Evolutionary conservation across 1,139 yeast species (phyloP), one percentile per base, ranked within the genome.

Genomic region (Geotrichum restrictum): DNA sequence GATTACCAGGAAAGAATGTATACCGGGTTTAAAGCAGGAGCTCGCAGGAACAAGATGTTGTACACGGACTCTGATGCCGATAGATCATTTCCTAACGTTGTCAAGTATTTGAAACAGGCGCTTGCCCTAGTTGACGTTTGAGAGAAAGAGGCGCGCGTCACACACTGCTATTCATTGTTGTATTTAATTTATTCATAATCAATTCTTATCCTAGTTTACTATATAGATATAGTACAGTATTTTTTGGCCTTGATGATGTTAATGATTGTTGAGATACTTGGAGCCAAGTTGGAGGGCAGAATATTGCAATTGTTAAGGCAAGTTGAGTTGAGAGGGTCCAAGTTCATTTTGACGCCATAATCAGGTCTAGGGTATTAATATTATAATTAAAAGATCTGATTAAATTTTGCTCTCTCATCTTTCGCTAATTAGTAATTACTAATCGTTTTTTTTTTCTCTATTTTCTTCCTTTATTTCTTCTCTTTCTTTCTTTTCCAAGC

Each of bases 1-100:
- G 45, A 45, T 24, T 51, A 51, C 31, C 54, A 51, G n/a, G 49
- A 51, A 41, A 22, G 24, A 13, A 43, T 51, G 5, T 39, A 24
- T 27, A 7, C 32, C 7, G 19, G 48, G 2, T 37, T 40, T 29
- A 45, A 46, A 16, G 37, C 34, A 4, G 50, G 50, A 2, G 44
- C 38, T 8, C 31, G 49, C 8, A 51, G 46, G 36, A 40, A 46
- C 34, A 40, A 39, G 36, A 16, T 40, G 14, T 29, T 51, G 7
- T 40, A 32, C 27, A 18, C 54, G 5, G 52, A 36, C 13, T 11
- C 36, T 14, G 51, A 48, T 21, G 44, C 46, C 14, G 51, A 48
- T 5, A 27, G 33, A 16, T 29, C 45, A 10, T 29, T 19, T 32
- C 34, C 37, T 24, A 38, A 21, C 16, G 32, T 46, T 14, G 38